Conservation (phyloP, 1,284 basidiomycete genomes). For the Phaffia rhodozyma region DNA sequence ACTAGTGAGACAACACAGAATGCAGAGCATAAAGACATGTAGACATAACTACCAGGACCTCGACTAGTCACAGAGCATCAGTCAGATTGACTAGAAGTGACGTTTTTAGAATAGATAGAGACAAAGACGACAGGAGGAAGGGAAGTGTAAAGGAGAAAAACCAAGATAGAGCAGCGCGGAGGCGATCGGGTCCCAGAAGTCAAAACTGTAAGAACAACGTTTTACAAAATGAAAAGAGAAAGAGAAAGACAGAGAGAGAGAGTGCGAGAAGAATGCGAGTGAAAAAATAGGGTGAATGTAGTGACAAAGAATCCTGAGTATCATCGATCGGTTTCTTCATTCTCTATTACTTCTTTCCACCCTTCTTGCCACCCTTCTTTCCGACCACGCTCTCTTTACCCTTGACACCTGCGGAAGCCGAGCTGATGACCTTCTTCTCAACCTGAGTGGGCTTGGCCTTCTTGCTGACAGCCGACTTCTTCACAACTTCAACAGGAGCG, state of each 20-base stretch:
- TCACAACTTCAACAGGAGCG: constrained; percentile 13
- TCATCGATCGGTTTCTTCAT: constrained; percentile 9
- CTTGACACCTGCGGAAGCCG: constrained; percentile 2
- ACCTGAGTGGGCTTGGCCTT: neutral
- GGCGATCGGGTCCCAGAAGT: neutral
- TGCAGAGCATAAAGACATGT: no score
- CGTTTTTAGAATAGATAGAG: no score
- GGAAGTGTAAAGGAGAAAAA: neutral
- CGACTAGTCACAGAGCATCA: no score
- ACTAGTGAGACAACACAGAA: no score
- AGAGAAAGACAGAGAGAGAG: neutral
- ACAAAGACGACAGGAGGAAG: no score
- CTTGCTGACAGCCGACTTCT: constrained; percentile 20
- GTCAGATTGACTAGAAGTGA: no score
- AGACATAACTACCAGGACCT: no score
- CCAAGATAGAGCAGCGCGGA: constrained; percentile 5
- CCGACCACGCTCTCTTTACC: constrained; percentile 21
- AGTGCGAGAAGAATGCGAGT: neutral
- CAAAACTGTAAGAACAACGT: neutral
- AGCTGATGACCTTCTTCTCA: constrained; percentile 1
- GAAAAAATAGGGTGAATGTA: neutral
- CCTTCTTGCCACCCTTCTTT: constrained; percentile 19
- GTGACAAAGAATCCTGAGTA: neutral
- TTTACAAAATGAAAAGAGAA: neutral
- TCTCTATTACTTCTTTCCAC: constrained; percentile 1